phyloP scores from a whole-genome alignment of 2,329 filamentous ascomycete genomes.

The Alternaria ethzedia region DNA sequence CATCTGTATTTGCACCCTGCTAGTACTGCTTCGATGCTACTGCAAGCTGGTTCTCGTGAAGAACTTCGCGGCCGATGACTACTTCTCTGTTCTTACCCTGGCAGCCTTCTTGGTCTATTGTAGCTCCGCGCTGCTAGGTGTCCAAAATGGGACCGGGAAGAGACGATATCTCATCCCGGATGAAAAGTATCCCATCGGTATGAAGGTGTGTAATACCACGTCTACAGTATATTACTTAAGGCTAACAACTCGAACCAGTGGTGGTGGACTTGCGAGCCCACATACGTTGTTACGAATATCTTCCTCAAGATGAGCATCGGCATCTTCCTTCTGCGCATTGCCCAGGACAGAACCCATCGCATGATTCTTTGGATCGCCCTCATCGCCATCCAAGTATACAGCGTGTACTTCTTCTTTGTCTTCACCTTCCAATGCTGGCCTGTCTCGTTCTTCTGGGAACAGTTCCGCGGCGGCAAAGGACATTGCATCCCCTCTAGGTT shows the following conservation, averaged over 20 bases:
- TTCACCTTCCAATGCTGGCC: constrained; percentile 24
- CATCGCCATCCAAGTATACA: constrained; percentile 15
- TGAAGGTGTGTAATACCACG: constrained; percentile 15
- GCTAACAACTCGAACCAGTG: constrained; percentile 9
- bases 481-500: constrained; percentile 12
- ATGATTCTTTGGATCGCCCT: constrained; percentile 16
- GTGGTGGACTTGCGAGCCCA: constrained; percentile 25
- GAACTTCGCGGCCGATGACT: constrained; percentile 23
- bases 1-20: constrained; percentile 17
- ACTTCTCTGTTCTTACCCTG: constrained; percentile 23
- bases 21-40: constrained; percentile 23
- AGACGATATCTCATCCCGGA: constrained; percentile 19
- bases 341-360: constrained; percentile 14
- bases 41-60: constrained; percentile 25
- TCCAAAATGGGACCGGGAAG: constrained; percentile 23
- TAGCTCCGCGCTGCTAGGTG: constrained; percentile 13
- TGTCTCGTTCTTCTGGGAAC: constrained; percentile 21
- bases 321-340: constrained; percentile 22
- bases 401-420: constrained; percentile 20
- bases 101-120: constrained; percentile 21
- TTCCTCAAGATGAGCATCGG: constrained; percentile 19
- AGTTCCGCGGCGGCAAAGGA: constrained; percentile 15
- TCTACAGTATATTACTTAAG: not conserved
- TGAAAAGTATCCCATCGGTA: constrained; percentile 17
- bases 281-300: constrained; percentile 15